Conservation (phyloP, 768 basidiomycete genomes). For the Pholiota molesta region DNA sequence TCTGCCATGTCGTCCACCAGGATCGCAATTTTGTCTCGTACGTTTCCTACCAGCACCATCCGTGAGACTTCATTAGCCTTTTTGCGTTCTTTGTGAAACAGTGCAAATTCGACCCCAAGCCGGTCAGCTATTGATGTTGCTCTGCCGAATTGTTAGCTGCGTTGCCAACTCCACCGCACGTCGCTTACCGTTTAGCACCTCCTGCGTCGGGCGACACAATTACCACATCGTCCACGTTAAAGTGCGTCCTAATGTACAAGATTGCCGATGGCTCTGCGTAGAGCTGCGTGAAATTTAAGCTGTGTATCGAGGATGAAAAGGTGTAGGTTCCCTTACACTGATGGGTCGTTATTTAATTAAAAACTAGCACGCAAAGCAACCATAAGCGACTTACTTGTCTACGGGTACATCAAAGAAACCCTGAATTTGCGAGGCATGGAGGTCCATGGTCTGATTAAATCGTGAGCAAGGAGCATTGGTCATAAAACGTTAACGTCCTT, state of each 20-base stretch:
- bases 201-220: conserved; percentile 99
- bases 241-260: conserved; percentile 91
- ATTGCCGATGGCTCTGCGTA: conserved; percentile 96
- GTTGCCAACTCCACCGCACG: conserved; percentile 8
- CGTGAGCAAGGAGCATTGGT: conserved; percentile 15
- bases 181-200: conserved; percentile 88
- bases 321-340: conserved; percentile 20
- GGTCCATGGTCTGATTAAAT: conserved; percentile 85
- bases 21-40: conserved; percentile 90
- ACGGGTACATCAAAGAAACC: conserved; percentile 99
- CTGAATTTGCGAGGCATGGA: conserved; percentile 98
- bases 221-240: conserved; percentile 82
- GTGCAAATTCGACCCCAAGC: conserved; percentile 94
- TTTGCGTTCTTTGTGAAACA: conserved; percentile 99
- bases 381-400: conserved; percentile 82
- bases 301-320: conserved; percentile 21
- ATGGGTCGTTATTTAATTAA: conserved; percentile 16
- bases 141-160: conserved; percentile 43
- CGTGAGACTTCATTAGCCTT: conserved; percentile 94
- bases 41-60: conserved; percentile 95
- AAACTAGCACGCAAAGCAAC: conserved; percentile 16
- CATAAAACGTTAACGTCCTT: conserved; percentile 11
- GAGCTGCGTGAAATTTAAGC: conserved; percentile 51
- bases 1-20: conserved; percentile 99
- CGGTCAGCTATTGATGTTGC: conserved; percentile 97